A percentile compares a stretch with the other conserved stretches of the same genome.
Evolutionary conservation across 495 filamentous ascomycete genomes (phyloP).

Genomic region (Penicillium silybi): DNA sequence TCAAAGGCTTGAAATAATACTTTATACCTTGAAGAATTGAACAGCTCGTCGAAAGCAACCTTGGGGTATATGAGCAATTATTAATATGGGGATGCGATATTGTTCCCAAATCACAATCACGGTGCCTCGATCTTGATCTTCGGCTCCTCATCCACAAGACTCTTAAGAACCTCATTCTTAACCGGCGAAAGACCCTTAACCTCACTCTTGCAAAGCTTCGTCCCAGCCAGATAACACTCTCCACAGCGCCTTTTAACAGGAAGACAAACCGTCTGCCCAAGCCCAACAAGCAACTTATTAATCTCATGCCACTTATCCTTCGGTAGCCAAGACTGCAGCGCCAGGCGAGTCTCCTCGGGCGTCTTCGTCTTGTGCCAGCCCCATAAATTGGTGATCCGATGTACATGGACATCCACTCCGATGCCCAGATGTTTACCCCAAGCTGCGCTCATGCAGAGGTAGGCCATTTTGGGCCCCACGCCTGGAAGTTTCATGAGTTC

Average conservation of each 20-base stretch:
- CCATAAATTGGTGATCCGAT: conserved; percentile 96
- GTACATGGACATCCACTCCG: conserved; percentile 65
- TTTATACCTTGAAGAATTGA: too few species aligned
- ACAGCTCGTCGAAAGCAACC: too few species aligned
- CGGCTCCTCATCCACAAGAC: conserved; percentile 31
- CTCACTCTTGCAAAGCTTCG: conserved; percentile 71
- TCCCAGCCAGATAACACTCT: conserved; percentile 71
- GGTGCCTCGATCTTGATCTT: conserved; percentile 32
- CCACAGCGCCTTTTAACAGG: conserved; percentile 78
- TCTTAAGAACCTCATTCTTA: conserved; percentile 49
- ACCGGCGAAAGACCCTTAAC: conserved; percentile 37
- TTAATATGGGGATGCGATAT: too few species aligned
- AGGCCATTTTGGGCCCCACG: conserved; percentile 97
- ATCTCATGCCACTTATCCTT: conserved; percentile 90
- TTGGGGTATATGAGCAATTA: too few species aligned
- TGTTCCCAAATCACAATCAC: background rate
- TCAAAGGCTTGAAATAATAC: too few species aligned
- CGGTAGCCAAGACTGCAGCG: conserved; percentile 81
- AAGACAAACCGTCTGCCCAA: conserved; percentile 84
- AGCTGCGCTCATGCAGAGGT: conserved; percentile 75
- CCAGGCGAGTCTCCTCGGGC: conserved; percentile 79
- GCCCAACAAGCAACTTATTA: conserved; percentile 85
- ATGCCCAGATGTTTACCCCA: conserved; percentile 62
- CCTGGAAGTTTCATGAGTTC: conserved; percentile 80
- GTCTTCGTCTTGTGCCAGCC: conserved; percentile 82